Conservation (phyloP, 2,329 filamentous ascomycete genomes). For the Stachybotrys elegans region DNA sequence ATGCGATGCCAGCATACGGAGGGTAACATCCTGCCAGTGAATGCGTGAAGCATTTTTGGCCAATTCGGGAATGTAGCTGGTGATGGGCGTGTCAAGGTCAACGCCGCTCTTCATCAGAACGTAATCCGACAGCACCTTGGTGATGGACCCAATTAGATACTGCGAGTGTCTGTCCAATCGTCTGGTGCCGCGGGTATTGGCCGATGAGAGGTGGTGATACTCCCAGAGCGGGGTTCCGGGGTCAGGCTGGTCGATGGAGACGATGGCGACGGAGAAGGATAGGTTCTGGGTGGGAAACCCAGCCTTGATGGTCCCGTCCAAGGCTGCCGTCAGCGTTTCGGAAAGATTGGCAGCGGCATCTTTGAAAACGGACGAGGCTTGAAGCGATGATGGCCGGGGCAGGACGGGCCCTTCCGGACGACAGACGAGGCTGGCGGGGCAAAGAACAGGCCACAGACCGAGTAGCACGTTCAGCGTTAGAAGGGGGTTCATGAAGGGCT, state of each 20-base stretch:
- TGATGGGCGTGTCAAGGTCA: slow-evolving; percentile 25
- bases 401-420: slow-evolving; percentile 23
- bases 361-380: slow-evolving; percentile 19
- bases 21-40: slow-evolving; percentile 29
- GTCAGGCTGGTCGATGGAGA: slow-evolving; percentile 23
- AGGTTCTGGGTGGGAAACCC: slow-evolving; percentile 29
- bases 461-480: too few species aligned
- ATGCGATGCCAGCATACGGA: slow-evolving; percentile 31
- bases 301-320: slow-evolving; percentile 23
- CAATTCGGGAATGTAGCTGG: slow-evolving; percentile 28
- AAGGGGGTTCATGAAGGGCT: too few species aligned
- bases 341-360: slow-evolving; percentile 22
- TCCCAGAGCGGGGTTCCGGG: slow-evolving; percentile 30
- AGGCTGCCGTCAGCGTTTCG: slow-evolving; percentile 19
- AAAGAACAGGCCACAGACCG: too few species aligned
- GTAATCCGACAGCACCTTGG: slow-evolving; percentile 33
- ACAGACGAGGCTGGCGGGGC: too few species aligned
- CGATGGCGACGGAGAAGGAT: slow-evolving; percentile 32
- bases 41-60: slow-evolving; percentile 16
- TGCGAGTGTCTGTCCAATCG: slow-evolving; percentile 28
- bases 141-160: slow-evolving; percentile 35
- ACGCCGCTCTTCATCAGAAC: slow-evolving; percentile 29
- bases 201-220: slow-evolving; percentile 31
- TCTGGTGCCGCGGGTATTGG: slow-evolving; percentile 28
- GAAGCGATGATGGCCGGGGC: slow-evolving; percentile 21